These are phyloP conservation scores for Erysimum cheiranthoides DNA, from an alignment of 345 rosid genomes.

Conservation along the genomic window DNA sequence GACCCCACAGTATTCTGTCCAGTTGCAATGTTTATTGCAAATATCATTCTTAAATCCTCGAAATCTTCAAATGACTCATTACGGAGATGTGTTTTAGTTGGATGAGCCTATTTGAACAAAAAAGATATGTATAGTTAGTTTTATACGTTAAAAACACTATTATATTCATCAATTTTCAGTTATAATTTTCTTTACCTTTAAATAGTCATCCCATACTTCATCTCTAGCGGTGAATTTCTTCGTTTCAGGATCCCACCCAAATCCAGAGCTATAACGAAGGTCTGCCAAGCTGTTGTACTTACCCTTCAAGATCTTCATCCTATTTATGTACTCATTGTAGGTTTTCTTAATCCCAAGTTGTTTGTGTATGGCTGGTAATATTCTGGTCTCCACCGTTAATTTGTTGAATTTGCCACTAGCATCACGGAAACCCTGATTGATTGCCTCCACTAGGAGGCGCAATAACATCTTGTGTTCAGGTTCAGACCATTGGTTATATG, in stretches of 20 bases:
- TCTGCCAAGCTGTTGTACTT: too few species aligned
- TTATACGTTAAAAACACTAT: too few species aligned
- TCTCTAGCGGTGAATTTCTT: too few species aligned
- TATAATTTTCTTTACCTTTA: not conserved
- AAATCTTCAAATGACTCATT: conserved; percentile 17
- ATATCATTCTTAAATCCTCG: not conserved
- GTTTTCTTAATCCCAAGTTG: too few species aligned
- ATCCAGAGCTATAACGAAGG: too few species aligned
- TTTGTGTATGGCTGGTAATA: too few species aligned
- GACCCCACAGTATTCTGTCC: not conserved
- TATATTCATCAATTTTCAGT: not conserved
- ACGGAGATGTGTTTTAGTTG: not conserved
- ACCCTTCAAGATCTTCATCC: too few species aligned
- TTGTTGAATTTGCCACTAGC: not conserved
- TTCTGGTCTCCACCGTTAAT: not conserved
- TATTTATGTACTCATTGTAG: too few species aligned
- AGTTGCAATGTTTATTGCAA: not conserved
- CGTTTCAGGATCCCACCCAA: too few species aligned
- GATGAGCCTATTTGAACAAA: conserved; percentile 11
- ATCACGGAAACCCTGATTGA: not conserved
- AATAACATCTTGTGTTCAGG: not conserved
- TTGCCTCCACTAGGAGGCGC: not conserved
- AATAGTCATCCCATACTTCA: too few species aligned
- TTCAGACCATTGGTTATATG: not conserved
- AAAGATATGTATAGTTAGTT: too few species aligned